phyloP scores from a whole-genome alignment of 345 rosid species.

The Abelmoschus esculentus region DNA sequence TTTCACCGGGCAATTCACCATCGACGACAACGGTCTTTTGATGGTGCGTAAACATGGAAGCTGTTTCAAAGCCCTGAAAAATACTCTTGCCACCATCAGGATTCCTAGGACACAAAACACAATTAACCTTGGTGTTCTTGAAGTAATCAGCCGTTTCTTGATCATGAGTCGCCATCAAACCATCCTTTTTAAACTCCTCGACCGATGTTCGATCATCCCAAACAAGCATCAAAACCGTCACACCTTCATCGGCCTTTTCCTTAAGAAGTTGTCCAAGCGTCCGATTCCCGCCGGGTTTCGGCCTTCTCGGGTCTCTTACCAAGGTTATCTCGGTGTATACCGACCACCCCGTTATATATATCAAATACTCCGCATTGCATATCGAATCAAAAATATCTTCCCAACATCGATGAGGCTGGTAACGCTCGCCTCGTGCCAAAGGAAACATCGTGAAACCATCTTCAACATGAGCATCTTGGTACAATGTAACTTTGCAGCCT shows the following conservation, averaged over 20 bases:
- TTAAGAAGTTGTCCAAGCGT: constrained; percentile 10
- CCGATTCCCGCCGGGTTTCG: neutral
- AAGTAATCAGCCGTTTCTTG: constrained; percentile 8
- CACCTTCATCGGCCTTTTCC: constrained; percentile 2
- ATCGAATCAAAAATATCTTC: constrained; percentile 17
- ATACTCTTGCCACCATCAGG: neutral
- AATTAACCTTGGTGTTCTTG: neutral
- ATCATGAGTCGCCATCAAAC: constrained; percentile 16
- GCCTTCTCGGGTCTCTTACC: constrained; percentile 1
- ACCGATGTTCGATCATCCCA: constrained; percentile 16
- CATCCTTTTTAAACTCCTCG: neutral
- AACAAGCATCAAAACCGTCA: constrained; percentile 9
- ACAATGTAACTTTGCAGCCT: constrained; percentile 14
- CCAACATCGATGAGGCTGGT: constrained; percentile 13
- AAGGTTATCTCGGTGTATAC: constrained; percentile 9
- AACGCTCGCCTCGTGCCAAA: neutral
- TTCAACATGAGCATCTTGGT: constrained; percentile 14
- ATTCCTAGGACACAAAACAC: constrained; percentile 10
- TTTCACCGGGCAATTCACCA: neutral
- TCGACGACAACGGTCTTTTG: constrained; percentile 9
- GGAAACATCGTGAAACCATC: neutral
- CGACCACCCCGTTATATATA: constrained; percentile 15
- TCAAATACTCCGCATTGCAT: neutral
- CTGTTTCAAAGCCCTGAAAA: neutral
- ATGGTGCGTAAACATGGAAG: constrained; percentile 18